Conservation (phyloP, 331 rosid species). For the Malus hybrid region DNA sequence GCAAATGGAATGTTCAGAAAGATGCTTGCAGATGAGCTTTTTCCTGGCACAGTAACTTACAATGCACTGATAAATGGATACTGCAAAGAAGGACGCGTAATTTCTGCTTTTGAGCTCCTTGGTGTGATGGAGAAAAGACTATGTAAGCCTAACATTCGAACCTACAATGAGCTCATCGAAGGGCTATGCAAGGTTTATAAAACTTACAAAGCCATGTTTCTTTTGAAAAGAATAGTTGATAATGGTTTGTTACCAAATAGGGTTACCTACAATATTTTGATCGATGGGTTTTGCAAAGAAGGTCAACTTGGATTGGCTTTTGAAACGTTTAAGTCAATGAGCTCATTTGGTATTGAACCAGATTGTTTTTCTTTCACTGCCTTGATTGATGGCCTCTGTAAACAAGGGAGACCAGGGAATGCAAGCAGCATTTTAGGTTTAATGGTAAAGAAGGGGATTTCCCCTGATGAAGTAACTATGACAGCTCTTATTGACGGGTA, state of each 20-base stretch:
- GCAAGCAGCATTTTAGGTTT: neutral
- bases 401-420: slow-evolving; percentile 5
- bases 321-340: neutral
- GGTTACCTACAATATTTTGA: slow-evolving; percentile 4
- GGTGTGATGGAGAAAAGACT: slow-evolving; percentile 3
- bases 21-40: neutral
- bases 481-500: slow-evolving; percentile 7
- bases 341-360: neutral
- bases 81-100: slow-evolving; percentile 1
- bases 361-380: slow-evolving; percentile 6
- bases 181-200: slow-evolving; percentile 1
- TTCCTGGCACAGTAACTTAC: slow-evolving; percentile 4
- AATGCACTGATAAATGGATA: slow-evolving; percentile 6
- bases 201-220: slow-evolving; percentile 2
- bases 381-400: neutral
- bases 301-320: slow-evolving; percentile 8
- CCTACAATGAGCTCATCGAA: slow-evolving; percentile 7
- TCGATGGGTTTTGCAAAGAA: neutral
- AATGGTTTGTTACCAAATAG: neutral
- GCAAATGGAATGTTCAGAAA: neutral
- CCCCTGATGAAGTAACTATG: slow-evolving; percentile 4
- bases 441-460: slow-evolving; percentile 8
- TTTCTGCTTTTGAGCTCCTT: slow-evolving; percentile 5
- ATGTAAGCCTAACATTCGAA: slow-evolving; percentile 3
- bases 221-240: slow-evolving; percentile 2